Evolutionary conservation across 257 asterid genomes (phyloP), one percentile per base, ranked within the genome.

Genomic region (Solanum gandarillasii): DNA sequence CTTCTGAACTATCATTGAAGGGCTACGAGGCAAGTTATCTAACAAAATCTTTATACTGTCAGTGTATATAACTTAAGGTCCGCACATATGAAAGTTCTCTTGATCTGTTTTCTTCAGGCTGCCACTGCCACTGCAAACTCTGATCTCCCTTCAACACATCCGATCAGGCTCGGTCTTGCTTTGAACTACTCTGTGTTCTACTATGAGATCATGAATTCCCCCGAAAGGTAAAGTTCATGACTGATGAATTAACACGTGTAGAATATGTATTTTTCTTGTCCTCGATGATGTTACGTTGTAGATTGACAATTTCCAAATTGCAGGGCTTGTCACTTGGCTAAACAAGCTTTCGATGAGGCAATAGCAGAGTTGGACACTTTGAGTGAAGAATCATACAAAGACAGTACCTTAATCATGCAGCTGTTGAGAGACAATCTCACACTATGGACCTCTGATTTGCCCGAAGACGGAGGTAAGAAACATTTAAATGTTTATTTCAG

Each of bases 321-420:
- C 93, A 96, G 99, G 93, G 99, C 99, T 2, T 95, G 97, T 91
- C 98, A 95, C 87, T 90, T 96, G 95, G 99, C 99, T 7, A 96
- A 96, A 86, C 98, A 95, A 92, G 99, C 99, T 21, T 95, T 96
- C 76, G 99, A 96, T 25, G 99, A 96, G 89, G 99, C 98, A 12
- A 95, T 95, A 73, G 94, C 98, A 29, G 98, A 95, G 92, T 86
- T 95, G 92, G 99, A 96, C 89, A 94, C 95, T 27, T 89, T 94
- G 93, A 95, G 95, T 35, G 99, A 96, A 90, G 99, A 96, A 90
- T 96, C 99, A 23, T 96, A 95, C 73, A 96, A 96, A 88, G 99
- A 96, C 89, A 95, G 98, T 92, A 95, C 96, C 88, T 94, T 96
- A 90, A 96, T 96, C 12, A 96, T 96, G 99, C 98, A 96, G 91